Base-by-base conservation (phyloP, 2,329 filamentous ascomycete species). In the Pestalotiopsis sp. region DNA sequence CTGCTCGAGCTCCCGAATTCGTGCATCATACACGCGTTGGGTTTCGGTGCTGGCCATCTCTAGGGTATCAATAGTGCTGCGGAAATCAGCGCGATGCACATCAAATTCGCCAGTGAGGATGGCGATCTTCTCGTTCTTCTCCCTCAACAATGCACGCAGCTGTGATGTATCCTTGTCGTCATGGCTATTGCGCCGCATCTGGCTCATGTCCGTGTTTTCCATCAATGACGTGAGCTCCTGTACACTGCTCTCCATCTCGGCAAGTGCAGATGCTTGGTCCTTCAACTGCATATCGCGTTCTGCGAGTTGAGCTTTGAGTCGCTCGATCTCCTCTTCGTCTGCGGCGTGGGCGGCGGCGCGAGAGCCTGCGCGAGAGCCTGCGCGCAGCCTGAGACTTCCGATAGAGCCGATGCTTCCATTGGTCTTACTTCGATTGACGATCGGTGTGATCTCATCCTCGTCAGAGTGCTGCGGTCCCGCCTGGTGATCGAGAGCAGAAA, bases 111-210 rank as follows among this genome's bases (percentile, higher is more conserved):
- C 89, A 0, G 94, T 98, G 73, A 99, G 87, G 84, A 95, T 91
- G 30, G 92, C 90, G 72, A 99, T 98, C 83, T 94, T 97, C 68
- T 99, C 96, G 75, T 98, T 98, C 86, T 97, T 98, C 81, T 99
- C 96, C 26, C 93, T 88, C 66, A 99, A 81, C 73, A 97, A 81
- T n/a, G 91, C 88, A 66, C 94, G 90, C 67, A 99, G 84, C 76
- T 97, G 92, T 4, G 87, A 78, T 2, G 90, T 86, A 77, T 97
- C 94, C 72, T 90, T 91, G 67, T 92, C 92, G 67, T 91, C 89
- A 26, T 87, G 72, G 73, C 83, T 86, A 71, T 80, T 80, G 70
- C 82, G 80, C 73, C 82, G 78, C 74, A 80, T 71, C 71, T 75
- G 75, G 72, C 81, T 77, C 68, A 81, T 77, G 68, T 85, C 82